Percentiles rank a stretch among this genome's conserved stretches.
Conservation (phyloP, 1,139 yeast species). For the Pichia sp. region DNA sequence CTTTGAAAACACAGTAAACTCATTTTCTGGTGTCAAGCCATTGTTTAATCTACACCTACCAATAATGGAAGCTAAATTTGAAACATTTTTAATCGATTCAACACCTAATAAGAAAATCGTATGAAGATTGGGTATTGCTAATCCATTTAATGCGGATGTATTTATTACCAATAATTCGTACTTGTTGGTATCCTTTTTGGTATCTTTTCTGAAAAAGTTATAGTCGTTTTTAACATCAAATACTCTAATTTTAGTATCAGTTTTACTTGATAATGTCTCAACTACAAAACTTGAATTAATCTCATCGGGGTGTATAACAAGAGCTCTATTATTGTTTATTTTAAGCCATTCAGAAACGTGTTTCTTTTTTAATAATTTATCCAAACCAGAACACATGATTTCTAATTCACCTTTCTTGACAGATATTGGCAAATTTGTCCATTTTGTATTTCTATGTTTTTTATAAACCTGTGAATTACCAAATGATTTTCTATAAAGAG, state of each 20-base stretch:
- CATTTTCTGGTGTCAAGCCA: slow-evolving; percentile 19
- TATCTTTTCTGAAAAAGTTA: slow-evolving; percentile 11
- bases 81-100: slow-evolving; percentile 23
- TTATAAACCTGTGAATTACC: slow-evolving; percentile 21
- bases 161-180: slow-evolving; percentile 22
- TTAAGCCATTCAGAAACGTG: slow-evolving; percentile 2
- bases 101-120: slow-evolving; percentile 26
- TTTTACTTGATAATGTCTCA: slow-evolving; percentile 12
- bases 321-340: slow-evolving; percentile 8
- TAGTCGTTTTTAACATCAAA: slow-evolving; percentile 14
- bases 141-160: slow-evolving; percentile 22
- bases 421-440: slow-evolving; percentile 14
- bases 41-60: slow-evolving; percentile 23
- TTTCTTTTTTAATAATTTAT: slow-evolving; percentile 18
- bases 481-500: slow-evolving; percentile 16
- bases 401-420: slow-evolving; percentile 22
- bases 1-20: slow-evolving; percentile 16
- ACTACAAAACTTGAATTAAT: slow-evolving; percentile 16
- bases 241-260: slow-evolving; percentile 8
- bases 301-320: slow-evolving; percentile 27
- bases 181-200: slow-evolving; percentile 6
- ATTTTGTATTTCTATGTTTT: slow-evolving; percentile 23
- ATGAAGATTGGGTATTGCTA: slow-evolving; percentile 23
- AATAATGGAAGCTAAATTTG: slow-evolving; percentile 20
- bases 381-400: slow-evolving; percentile 21